phyloP scores from a whole-genome alignment of 2,329 filamentous ascomycete genomes.

The Penicillium sp. region DNA sequence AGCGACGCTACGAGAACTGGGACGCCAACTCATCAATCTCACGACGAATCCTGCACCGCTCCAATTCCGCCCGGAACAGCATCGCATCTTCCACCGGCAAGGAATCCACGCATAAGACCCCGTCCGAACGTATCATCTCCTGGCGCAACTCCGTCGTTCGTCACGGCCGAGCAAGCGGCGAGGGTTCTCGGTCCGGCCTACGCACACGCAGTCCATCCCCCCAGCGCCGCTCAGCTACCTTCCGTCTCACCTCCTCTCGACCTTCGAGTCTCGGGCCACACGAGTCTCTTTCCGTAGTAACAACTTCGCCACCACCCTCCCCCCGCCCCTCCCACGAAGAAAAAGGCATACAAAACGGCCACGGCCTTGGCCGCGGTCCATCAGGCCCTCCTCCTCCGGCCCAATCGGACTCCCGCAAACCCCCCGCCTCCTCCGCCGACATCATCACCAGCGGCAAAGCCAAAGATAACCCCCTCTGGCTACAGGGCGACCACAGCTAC shows the following conservation, averaged over 20 bases:
- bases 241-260: conserved; percentile 21
- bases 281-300: conserved; percentile 31
- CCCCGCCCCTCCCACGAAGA: conserved; percentile 28
- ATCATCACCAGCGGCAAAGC: conserved; percentile 25
- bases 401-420: conserved; percentile 4
- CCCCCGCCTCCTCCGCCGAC: conserved; percentile 25
- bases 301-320: conserved; percentile 32
- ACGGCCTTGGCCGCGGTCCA: background rate
- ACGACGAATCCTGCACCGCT: conserved; percentile 60
- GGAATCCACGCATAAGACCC: conserved; percentile 49
- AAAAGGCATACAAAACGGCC: conserved; percentile 13
- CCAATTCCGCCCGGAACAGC: conserved; percentile 60
- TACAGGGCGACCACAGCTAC: conserved; percentile 55
- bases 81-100: conserved; percentile 50
- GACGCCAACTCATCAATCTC: conserved; percentile 78
- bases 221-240: conserved; percentile 37
- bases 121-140: conserved; percentile 77
- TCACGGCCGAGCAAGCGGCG: conserved; percentile 53
- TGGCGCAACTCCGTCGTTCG: conserved; percentile 76
- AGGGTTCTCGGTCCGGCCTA: conserved; percentile 38
- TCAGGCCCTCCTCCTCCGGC: background rate
- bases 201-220: conserved; percentile 52
- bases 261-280: conserved; percentile 29
- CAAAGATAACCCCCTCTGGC: conserved; percentile 49
- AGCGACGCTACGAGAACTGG: conserved; percentile 75